A percentile compares a stretch with the other conserved stretches of the same genome.
These are phyloP conservation scores for Plectranthus barbatus DNA, from an alignment of 257 asterid species.

Conservation along the genomic window DNA sequence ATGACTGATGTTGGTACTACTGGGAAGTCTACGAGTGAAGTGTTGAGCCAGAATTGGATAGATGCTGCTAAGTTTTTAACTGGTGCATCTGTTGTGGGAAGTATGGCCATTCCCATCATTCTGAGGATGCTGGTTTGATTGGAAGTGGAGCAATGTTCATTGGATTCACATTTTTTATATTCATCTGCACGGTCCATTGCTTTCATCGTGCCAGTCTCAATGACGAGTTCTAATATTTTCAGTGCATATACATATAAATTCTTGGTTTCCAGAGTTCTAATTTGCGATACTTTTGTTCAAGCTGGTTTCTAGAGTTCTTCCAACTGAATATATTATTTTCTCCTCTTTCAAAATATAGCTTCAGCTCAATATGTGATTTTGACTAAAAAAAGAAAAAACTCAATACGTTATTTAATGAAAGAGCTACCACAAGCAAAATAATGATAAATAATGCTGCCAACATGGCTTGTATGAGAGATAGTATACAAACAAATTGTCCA, in stretches of 20 bases:
- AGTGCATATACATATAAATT: conserved; percentile 9
- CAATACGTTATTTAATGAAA: too few relatives aligned
- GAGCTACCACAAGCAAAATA: too few relatives aligned
- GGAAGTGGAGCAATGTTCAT: conserved; percentile 92
- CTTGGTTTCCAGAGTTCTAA: not conserved
- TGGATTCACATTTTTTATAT: conserved; percentile 83
- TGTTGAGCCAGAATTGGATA: conserved; percentile 32
- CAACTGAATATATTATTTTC: too few relatives aligned
- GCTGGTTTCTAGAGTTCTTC: too few relatives aligned
- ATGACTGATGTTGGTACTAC: too few relatives aligned
- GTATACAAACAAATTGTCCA: too few relatives aligned
- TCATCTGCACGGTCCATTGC: conserved; percentile 81
- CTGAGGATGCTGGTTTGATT: conserved; percentile 72
- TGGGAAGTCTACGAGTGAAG: not conserved
- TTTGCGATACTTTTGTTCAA: too few relatives aligned
- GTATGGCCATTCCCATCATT: conserved; percentile 88
- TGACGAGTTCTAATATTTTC: conserved; percentile 68
- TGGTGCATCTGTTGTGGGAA: conserved; percentile 96
- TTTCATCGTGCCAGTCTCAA: conserved; percentile 91
- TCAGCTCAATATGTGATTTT: too few relatives aligned
- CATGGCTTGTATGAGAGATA: too few relatives aligned
- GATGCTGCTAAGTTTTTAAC: conserved; percentile 95
- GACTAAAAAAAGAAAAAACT: too few relatives aligned
- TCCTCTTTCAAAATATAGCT: too few relatives aligned
- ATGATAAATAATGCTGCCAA: too few relatives aligned